These are phyloP conservation scores for Paramyrothecium roridum DNA, from an alignment of 2,329 filamentous ascomycete species.

Conservation along the genomic window DNA sequence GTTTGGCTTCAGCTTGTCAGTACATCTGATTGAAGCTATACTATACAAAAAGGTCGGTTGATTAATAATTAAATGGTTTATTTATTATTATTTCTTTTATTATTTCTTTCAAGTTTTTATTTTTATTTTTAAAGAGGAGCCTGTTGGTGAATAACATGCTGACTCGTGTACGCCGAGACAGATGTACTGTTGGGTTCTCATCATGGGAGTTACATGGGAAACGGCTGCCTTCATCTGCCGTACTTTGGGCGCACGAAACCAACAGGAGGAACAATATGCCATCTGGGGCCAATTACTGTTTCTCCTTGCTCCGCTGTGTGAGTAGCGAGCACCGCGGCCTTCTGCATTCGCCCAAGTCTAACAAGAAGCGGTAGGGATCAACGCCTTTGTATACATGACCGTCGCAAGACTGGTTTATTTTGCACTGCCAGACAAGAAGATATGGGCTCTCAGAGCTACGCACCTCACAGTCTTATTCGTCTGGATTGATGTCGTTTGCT, in stretches of 20 bases:
- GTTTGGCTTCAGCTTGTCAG: slow-evolving; percentile 22
- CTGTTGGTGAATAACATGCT: not conserved
- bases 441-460: slow-evolving; percentile 29
- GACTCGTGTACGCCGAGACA: slow-evolving; percentile 4
- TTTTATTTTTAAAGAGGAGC: too few relatives aligned
- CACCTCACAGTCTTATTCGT: slow-evolving; percentile 43
- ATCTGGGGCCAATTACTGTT: slow-evolving; percentile 31
- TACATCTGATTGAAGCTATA: slow-evolving; percentile 23
- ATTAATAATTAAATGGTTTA: too few relatives aligned
- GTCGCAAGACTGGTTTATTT: slow-evolving; percentile 36
- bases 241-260: slow-evolving; percentile 30
- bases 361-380: slow-evolving; percentile 28
- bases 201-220: slow-evolving; percentile 37
- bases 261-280: slow-evolving; percentile 29
- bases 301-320: slow-evolving; percentile 38
- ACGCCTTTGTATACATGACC: slow-evolving; percentile 42
- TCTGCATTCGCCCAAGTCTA: not conserved
- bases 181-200: slow-evolving; percentile 34
- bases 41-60: slow-evolving; percentile 25
- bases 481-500: slow-evolving; percentile 43
- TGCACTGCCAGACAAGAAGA: slow-evolving; percentile 31
- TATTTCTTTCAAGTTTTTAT: too few relatives aligned
- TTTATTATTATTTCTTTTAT: too few relatives aligned
- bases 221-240: slow-evolving; percentile 33
- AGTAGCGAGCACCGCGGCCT: slow-evolving; percentile 1